A percentile compares a stretch with the other conserved stretches of the same genome.
phyloP scores from a whole-genome alignment of 2,329 filamentous ascomycete genomes.

The Nigrospora osmanthi region DNA sequence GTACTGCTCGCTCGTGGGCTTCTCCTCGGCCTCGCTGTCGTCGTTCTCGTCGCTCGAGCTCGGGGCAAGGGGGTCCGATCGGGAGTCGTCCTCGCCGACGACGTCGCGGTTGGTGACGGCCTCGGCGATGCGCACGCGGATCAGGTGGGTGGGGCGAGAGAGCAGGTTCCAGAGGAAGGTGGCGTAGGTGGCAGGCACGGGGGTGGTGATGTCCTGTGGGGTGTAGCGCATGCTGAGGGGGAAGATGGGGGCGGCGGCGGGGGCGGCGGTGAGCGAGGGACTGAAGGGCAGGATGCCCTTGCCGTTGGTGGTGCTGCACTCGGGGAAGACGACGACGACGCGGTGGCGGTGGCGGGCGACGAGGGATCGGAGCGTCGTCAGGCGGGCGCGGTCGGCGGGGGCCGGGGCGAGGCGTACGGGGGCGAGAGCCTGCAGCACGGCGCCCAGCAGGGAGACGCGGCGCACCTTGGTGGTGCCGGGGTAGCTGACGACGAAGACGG shows the following conservation, averaged over 20 bases:
- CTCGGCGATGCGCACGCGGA: slow-evolving; percentile 85
- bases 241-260: slow-evolving; percentile 68
- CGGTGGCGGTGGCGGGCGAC: slow-evolving; percentile 62
- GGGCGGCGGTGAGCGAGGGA: slow-evolving; percentile 63
- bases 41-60: slow-evolving; percentile 17
- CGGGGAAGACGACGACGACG: slow-evolving; percentile 81
- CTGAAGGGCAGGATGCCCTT: slow-evolving; percentile 80
- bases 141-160: slow-evolving; percentile 77
- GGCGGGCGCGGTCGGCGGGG: slow-evolving; percentile 34
- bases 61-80: slow-evolving; percentile 8
- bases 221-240: slow-evolving; percentile 87
- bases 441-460: slow-evolving; percentile 67
- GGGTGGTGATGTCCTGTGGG: slow-evolving; percentile 83
- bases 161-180: slow-evolving; percentile 81
- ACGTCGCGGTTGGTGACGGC: slow-evolving; percentile 44
- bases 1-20: slow-evolving; percentile 50
- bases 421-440: slow-evolving; percentile 66
- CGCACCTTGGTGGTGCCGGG: slow-evolving; percentile 66
- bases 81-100: slow-evolving; percentile 21
- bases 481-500: slow-evolving; percentile 84
- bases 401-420: slow-evolving; percentile 34
- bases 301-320: slow-evolving; percentile 91
- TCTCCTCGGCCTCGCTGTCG: slow-evolving; percentile 15
- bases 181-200: slow-evolving; percentile 66
- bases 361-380: slow-evolving; percentile 57